These are phyloP conservation scores for Candida endomychidarum DNA, from an alignment of 805 yeast genomes.

Conservation along the genomic window DNA sequence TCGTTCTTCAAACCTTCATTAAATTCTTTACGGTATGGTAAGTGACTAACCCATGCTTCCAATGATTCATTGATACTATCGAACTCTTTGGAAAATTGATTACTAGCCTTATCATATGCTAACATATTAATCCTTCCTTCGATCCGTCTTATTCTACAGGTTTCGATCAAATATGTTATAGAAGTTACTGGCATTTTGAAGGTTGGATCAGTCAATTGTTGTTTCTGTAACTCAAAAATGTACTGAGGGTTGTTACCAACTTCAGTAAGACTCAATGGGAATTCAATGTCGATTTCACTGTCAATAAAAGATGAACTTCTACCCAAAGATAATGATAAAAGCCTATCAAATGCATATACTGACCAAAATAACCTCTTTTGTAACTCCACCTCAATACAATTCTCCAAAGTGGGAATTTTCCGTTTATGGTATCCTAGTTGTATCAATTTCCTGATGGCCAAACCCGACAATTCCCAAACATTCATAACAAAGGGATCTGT, in stretches of 20 bases:
- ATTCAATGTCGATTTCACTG: constrained; percentile 8
- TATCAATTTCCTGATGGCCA: constrained; percentile 11
- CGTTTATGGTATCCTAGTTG: constrained; percentile 12
- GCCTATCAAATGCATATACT: constrained; percentile 12
- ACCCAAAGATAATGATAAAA: constrained; percentile 11
- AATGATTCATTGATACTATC: constrained; percentile 6
- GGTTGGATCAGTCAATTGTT: constrained; percentile 1
- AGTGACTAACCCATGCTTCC: constrained; percentile 7
- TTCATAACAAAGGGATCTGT: constrained; percentile 12
- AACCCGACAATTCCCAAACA: constrained; percentile 11
- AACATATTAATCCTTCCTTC: constrained; percentile 11
- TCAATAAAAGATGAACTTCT: constrained; percentile 9
- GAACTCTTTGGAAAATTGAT: not conserved
- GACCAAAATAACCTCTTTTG: constrained; percentile 13
- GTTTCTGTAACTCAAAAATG: constrained; percentile 1
- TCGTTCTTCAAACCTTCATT: constrained; percentile 10
- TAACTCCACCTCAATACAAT: constrained; percentile 9
- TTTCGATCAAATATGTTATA: constrained; percentile 11
- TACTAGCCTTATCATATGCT: constrained; percentile 3
- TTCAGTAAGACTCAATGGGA: constrained; percentile 11
- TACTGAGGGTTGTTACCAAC: constrained; percentile 2
- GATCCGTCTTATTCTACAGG: constrained; percentile 11
- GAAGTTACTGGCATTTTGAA: constrained; percentile 11
- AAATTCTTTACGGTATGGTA: constrained; percentile 11
- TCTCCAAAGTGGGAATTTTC: constrained; percentile 6